Evolutionary conservation across 306 rosid species (phyloP).

Genomic region (Myrica gale): DNA sequence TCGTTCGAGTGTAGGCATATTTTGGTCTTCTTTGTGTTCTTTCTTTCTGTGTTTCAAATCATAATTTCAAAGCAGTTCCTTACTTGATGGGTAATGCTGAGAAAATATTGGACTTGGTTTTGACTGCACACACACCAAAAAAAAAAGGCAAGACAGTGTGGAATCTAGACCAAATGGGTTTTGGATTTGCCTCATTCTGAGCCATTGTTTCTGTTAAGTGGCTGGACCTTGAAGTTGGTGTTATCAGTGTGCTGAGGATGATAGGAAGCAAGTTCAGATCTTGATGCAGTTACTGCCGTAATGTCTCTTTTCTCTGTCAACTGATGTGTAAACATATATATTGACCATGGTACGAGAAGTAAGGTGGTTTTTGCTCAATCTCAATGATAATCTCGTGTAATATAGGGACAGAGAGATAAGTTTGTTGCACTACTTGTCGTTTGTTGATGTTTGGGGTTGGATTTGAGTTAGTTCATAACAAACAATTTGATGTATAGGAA

Average conservation of each 20-base stretch:
- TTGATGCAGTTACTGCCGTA: background rate
- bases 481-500: background rate
- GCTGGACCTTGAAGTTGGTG: background rate
- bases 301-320: background rate
- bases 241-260: background rate
- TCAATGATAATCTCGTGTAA: background rate
- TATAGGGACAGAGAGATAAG: slow-evolving; percentile 1
- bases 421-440: background rate
- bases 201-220: background rate
- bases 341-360: background rate
- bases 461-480: background rate
- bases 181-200: background rate
- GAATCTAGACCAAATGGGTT: background rate
- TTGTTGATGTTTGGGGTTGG: background rate
- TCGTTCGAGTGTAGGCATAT: background rate
- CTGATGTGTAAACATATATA: background rate
- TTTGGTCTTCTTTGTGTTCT: background rate
- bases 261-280: background rate
- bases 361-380: background rate
- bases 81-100: background rate
- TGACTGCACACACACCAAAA: too few relatives aligned
- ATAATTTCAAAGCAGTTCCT: background rate
- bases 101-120: background rate
- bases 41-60: background rate
- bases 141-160: too few relatives aligned